Evolutionary conservation across 2,329 filamentous ascomycete species (phyloP), one percentile per base, ranked within the genome.

Genomic region (Pseudogymnoascus sp.): DNA sequence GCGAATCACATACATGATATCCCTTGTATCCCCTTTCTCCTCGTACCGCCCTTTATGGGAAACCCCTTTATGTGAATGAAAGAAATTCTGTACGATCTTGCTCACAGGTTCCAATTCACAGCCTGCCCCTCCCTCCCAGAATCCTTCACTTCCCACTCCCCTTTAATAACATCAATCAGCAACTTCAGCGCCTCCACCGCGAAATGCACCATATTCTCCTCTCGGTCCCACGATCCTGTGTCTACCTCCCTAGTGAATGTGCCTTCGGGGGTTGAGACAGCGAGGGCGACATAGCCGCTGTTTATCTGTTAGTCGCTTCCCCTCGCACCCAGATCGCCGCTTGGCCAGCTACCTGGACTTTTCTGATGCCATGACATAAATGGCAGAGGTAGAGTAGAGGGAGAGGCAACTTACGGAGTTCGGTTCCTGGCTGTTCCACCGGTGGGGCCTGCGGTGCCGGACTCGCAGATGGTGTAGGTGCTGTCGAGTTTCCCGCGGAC

Each of bases 361-460:
- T 26, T 3, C 6, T 26, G 3, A 26, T 26, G 26, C 26, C 26
- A 2, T 48, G 23, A 15, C 15, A 15, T 3, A 8, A 7, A 21
- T 9, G 15, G 6, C 3, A 8, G 10, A 28, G 1, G 5, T 12
- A 33, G n/a, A 59, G 15, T 63, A 28, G 55, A 60, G 37, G 34
- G 9, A 56, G 57, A 15, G 62, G 61, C 63, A 18, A 69, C 68
- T 59, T 62, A 80, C 73, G 82, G 83, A 34, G 74, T 80, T 37
- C 83, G 71, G 68, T 85, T 85, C 63, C 71, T 74, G 45, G 78
- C 80, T 26, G 71, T 71, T 0, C 82, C 83, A 10, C 79, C 81
- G 0, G 79, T 83, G 7, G 83, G 83, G 0, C 83, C 83, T n/a
- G 83, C 83, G 2, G 82, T 86, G 0, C 83, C 83, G 58, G 78